Base-by-base conservation (phyloP, 345 rosid species). In the Erysimum cheiranthoides region DNA sequence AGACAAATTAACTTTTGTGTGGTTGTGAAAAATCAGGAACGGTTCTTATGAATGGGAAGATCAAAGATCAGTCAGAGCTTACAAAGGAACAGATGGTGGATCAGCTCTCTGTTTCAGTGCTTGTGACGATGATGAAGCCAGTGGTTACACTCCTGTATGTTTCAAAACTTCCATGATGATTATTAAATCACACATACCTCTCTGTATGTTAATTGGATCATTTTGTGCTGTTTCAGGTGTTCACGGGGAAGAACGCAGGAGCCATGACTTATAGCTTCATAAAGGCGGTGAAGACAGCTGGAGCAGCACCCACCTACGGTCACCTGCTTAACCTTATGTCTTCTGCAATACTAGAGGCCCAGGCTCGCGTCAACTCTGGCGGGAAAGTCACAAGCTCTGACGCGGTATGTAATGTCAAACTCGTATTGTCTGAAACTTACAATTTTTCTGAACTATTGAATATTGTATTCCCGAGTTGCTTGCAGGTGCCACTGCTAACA, bases 231-330 rank as follows among this genome's bases (percentile, higher is more conserved):
- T 52, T 52, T 54, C 81, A 93, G 98, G 86, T 89, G 27, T 86
- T 93, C 53, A 74, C 90, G 11, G 86, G 86, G 6, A 83, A 59
- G 38, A 75, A 68, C 68, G 71, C 81, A 13, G 98, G 97, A 27
- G 97, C 93, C 13, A 66, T 88, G 87, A 93, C 97, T 4, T 87
- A 82, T 64, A 84, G 90, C 85, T 91, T 93, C 79, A 87, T 91
- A 35, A 88, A 90, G 52, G 87, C 94, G 4, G 81, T 91, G 69
- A 81, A 83, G 53, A 86, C 80, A 3, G 81, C 81, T 65, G 90
- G 88, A 42, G 87, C 88, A 0, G 81, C 84, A 35, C 73, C 85
- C 6, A 87, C 93, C 0, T 91, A 93, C 6, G 94, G 94, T 2
- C 80, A 74, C 39, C 66, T 93, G 66, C 88, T 91, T 58, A 79